Conservation (phyloP, 176 grass and related monocot species). For the Hsuehochloa calcarea region DNA sequence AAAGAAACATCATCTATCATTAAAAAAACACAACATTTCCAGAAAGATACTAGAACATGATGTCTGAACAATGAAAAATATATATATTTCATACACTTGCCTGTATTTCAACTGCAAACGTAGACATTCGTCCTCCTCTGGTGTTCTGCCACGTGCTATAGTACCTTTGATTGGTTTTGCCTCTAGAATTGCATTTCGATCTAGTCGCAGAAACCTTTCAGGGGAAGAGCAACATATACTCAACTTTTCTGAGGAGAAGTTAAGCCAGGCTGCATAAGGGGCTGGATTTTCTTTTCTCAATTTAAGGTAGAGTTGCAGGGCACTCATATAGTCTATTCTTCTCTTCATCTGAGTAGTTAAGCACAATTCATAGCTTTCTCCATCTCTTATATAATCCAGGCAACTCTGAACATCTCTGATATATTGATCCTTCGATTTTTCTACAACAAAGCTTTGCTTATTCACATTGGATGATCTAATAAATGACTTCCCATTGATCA, state of each 20-base stretch:
- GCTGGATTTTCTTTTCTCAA: conserved; percentile 88
- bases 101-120: conserved; percentile 91
- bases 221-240: conserved; percentile 93
- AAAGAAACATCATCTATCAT: background rate
- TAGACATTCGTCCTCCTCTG: conserved; percentile 76
- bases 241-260: conserved; percentile 75
- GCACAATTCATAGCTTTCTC: conserved; percentile 93
- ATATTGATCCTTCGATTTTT: conserved; percentile 87
- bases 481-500: conserved; percentile 32
- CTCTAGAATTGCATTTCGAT: conserved; percentile 61
- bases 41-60: background rate
- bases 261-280: conserved; percentile 94
- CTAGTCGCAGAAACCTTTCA: conserved; percentile 83
- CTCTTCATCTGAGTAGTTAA: conserved; percentile 89
- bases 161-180: conserved; percentile 99
- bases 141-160: conserved; percentile 81
- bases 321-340: conserved; percentile 58
- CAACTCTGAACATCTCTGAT: conserved; percentile 73
- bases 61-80: background rate
- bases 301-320: conserved; percentile 63
- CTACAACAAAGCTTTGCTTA: conserved; percentile 55
- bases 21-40: conserved; percentile 1
- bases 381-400: conserved; percentile 73
- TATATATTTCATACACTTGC: conserved; percentile 34
- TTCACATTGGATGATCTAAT: conserved; percentile 38